Evolutionary conservation across 2,329 filamentous ascomycete species (phyloP).

Genomic region (Alternaria ventricosa): DNA sequence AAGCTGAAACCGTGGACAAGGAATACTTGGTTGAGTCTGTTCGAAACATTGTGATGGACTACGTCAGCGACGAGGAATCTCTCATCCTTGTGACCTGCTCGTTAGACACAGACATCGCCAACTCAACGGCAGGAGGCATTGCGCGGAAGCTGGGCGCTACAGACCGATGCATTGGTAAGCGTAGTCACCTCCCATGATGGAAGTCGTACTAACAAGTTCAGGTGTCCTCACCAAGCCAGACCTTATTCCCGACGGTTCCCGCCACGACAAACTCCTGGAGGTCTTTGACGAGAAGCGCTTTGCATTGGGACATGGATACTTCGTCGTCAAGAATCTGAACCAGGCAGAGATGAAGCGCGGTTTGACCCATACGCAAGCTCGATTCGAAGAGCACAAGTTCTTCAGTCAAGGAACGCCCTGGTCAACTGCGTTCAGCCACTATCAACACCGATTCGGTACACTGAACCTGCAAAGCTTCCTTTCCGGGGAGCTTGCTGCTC

Average conservation of each 20-base stretch:
- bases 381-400: conserved; percentile 58
- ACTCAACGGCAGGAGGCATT: conserved; percentile 73
- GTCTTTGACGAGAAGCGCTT: conserved; percentile 70
- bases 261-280: conserved; percentile 62
- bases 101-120: conserved; percentile 80
- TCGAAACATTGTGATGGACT: conserved; percentile 71
- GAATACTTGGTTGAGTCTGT: conserved; percentile 72
- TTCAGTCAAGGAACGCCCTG: conserved; percentile 57
- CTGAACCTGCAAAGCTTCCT: conserved; percentile 56
- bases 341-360: conserved; percentile 57
- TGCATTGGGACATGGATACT: conserved; percentile 75
- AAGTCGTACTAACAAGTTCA: conserved; percentile 42
- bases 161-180: conserved; percentile 51
- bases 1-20: conserved; percentile 58
- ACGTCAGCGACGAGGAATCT: conserved; percentile 72
- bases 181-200: neutral
- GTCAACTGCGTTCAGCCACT: conserved; percentile 49
- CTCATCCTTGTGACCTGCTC: conserved; percentile 79
- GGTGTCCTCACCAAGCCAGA: conserved; percentile 90
- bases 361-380: conserved; percentile 56
- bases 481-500: conserved; percentile 56
- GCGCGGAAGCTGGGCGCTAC: conserved; percentile 44
- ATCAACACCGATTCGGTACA: conserved; percentile 60
- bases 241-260: conserved; percentile 62
- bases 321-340: conserved; percentile 71